Evolutionary conservation across 2,329 filamentous ascomycete species (phyloP).

Genomic region (Setomelanomma holmii): DNA sequence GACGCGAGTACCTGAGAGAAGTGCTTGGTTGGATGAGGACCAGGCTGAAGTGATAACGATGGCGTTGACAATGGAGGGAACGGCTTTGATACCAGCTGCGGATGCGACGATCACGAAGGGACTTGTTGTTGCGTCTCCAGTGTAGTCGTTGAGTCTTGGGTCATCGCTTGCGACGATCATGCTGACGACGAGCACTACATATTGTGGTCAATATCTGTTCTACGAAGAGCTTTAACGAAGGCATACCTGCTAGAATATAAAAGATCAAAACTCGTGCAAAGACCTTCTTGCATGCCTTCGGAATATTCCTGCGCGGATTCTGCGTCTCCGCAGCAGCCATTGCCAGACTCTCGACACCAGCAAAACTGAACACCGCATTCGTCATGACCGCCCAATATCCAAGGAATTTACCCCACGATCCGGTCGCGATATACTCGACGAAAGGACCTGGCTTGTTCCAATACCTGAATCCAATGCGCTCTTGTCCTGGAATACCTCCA

Average conservation of each 20-base stretch:
- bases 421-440: conserved; percentile 55
- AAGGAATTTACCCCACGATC: conserved; percentile 66
- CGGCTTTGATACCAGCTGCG: conserved; percentile 69
- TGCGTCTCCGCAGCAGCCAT: conserved; percentile 40
- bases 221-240: background rate
- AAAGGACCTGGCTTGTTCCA: conserved; percentile 70
- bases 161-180: conserved; percentile 65
- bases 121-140: conserved; percentile 32
- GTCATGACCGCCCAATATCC: conserved; percentile 62
- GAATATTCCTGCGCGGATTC: conserved; percentile 51
- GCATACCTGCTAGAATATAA: conserved; percentile 51
- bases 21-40: conserved; percentile 71
- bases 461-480: conserved; percentile 66
- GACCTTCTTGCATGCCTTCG: conserved; percentile 59
- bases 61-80: conserved; percentile 77
- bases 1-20: conserved; percentile 60
- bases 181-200: conserved; percentile 58
- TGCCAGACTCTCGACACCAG: conserved; percentile 36
- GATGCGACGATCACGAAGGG: conserved; percentile 69
- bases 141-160: conserved; percentile 55
- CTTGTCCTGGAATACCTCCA: conserved; percentile 34
- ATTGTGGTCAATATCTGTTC: background rate
- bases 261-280: conserved; percentile 63
- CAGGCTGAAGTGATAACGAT: conserved; percentile 75
- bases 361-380: conserved; percentile 54